These are phyloP conservation scores for Osmozyma mogii DNA, from an alignment of 805 yeast species.

Conservation along the genomic window DNA sequence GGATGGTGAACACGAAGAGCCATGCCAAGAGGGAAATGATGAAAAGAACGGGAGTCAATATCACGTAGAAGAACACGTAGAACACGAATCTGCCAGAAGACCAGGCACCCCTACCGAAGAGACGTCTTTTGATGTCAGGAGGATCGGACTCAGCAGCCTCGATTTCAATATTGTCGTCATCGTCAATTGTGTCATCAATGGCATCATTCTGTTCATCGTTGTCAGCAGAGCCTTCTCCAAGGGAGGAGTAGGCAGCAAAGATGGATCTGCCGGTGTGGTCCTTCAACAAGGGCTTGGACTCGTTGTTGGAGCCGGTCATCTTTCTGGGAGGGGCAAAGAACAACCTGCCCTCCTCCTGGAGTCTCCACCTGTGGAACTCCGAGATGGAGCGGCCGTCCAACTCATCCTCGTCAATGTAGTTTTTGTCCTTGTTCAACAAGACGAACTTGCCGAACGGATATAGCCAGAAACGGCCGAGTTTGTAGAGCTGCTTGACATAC, in stretches of 20 bases:
- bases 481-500: slow-evolving; percentile 54
- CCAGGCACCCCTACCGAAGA: slow-evolving; percentile 93
- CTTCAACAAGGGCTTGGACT: slow-evolving; percentile 31
- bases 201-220: slow-evolving; percentile 4
- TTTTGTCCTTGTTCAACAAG: slow-evolving; percentile 65
- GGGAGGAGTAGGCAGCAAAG: slow-evolving; percentile 28
- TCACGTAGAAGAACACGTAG: slow-evolving; percentile 58
- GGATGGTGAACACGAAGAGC: slow-evolving; percentile 82
- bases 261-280: slow-evolving; percentile 36
- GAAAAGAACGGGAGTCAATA: slow-evolving; percentile 61
- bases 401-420: slow-evolving; percentile 78
- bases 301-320: slow-evolving; percentile 20
- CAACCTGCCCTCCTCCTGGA: slow-evolving; percentile 64
- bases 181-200: slow-evolving; percentile 12
- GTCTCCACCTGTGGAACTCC: slow-evolving; percentile 86
- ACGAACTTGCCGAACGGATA: slow-evolving; percentile 90
- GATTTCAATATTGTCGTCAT: slow-evolving; percentile 11
- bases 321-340: slow-evolving; percentile 68
- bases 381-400: slow-evolving; percentile 79
- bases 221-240: slow-evolving; percentile 12
- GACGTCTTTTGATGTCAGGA: slow-evolving; percentile 40
- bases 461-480: slow-evolving; percentile 63
- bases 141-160: slow-evolving; percentile 9
- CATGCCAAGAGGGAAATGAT: slow-evolving; percentile 58
- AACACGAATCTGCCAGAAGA: slow-evolving; percentile 72